Evolutionary conservation across 495 filamentous ascomycete genomes (phyloP), one percentile per base, ranked within the genome.

Genomic region (Penicillium psychrofluorescens): DNA sequence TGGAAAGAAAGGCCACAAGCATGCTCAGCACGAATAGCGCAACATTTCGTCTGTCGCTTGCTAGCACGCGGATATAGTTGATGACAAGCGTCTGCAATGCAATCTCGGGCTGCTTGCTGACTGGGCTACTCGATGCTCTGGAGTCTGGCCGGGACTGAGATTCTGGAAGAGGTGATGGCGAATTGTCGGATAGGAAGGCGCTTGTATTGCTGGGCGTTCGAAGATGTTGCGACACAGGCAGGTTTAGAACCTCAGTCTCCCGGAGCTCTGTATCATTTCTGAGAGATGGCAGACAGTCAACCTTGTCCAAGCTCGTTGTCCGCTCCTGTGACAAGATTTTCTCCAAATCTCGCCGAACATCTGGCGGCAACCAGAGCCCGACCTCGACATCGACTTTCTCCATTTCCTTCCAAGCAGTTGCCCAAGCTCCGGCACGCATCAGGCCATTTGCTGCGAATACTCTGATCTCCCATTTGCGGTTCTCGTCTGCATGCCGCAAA

Each of bases 311-410:
- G 5, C 51, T 44, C 28, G 45, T 38, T 30, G 33, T 38, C 11
- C 43, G 45, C 27, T 60, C 55, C 15, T 70, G 63, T 3, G 42
- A 32, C 32, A 70, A 48, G 33, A 55, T 55, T 35, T 65, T 72
- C 51, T 75, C 71, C 41, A 81, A 53, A 29, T 68, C 61, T 6
- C 64, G 51, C 27, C 70, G 56, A 15, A 81, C 43, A 33, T 76
- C 73, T 6, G 75, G 72, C 1, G 79, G 77, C 27, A 84, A 63
- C 71, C 78, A 83, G 4, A 88, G 81, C 44, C 84, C 81, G 48
- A 98, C 79, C 58, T 98, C 92, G 1, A 94, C 85, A 63, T 98
- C 92, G 7, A 97, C 87, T 29, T 90, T 77, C 63, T 98, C 92
- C 92, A 98, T 98, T 59, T 96, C 90, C 43, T 76, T 83, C 92